Evolutionary conservation across 2,329 filamentous ascomycete species (phyloP).

Genomic region (Paecilomyces sp.): DNA sequence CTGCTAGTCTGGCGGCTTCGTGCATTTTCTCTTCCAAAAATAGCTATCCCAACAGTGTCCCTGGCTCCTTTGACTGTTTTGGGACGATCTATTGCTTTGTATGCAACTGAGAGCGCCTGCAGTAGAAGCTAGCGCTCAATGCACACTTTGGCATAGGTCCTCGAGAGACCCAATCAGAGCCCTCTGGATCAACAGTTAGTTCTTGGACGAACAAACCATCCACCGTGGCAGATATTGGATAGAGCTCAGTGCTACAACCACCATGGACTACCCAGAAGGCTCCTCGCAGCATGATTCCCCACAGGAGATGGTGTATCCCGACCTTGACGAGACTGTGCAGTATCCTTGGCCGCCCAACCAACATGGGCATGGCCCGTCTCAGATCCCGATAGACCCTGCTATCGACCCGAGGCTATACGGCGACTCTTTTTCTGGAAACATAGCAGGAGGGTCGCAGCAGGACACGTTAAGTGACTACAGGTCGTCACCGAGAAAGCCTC

Average conservation of each 20-base stretch:
- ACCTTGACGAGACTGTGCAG: constrained; percentile 24
- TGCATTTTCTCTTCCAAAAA: not conserved
- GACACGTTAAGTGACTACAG: constrained; percentile 3
- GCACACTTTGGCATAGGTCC: not conserved
- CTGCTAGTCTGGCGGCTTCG: not conserved
- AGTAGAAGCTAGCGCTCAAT: not conserved
- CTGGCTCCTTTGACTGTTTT: not conserved
- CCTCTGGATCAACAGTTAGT: not conserved
- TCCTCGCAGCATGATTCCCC: constrained; percentile 6
- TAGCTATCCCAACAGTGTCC: not conserved
- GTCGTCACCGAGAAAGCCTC: constrained; percentile 2
- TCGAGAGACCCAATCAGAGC: not conserved
- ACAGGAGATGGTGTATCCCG: constrained; percentile 20
- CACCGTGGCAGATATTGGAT: constrained; percentile 3
- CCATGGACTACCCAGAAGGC: constrained; percentile 14
- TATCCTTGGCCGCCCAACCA: constrained; percentile 24
- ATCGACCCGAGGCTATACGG: constrained; percentile 28
- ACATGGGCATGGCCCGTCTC: constrained; percentile 4
- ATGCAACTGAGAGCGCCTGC: not conserved
- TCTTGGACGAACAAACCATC: constrained; percentile 1
- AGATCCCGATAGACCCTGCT: constrained; percentile 15
- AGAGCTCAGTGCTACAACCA: not conserved
- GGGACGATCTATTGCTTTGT: not conserved
- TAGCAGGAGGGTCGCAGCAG: constrained; percentile 9
- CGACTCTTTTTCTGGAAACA: constrained; percentile 11